phyloP scores from a whole-genome alignment of 2,329 filamentous ascomycete species.

The Phoma herbarum region DNA sequence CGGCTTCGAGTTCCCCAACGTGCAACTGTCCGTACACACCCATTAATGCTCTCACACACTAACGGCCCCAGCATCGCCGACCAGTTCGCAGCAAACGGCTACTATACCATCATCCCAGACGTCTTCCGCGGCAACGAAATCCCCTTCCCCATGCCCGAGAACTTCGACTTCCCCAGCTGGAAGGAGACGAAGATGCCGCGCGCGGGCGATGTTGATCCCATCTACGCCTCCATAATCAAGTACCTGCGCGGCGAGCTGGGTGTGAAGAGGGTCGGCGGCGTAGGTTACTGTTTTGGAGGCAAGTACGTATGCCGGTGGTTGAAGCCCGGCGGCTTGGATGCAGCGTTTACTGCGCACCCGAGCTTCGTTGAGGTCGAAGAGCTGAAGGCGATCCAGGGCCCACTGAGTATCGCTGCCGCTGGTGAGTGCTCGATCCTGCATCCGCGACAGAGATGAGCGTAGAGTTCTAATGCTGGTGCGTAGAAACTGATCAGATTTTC shows the following conservation, averaged over 20 bases:
- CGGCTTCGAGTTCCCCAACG: slow-evolving; percentile 63
- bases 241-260: slow-evolving; percentile 63
- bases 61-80: slow-evolving; percentile 66
- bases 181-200: slow-evolving; percentile 53
- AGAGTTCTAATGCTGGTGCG: too few species aligned
- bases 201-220: slow-evolving; percentile 59
- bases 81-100: slow-evolving; percentile 77
- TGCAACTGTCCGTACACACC: slow-evolving; percentile 50
- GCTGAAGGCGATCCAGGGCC: slow-evolving; percentile 64
- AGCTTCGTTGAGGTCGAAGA: slow-evolving; percentile 74
- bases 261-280: slow-evolving; percentile 67
- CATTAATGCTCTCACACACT: not conserved
- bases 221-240: slow-evolving; percentile 64
- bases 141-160: slow-evolving; percentile 60
- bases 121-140: slow-evolving; percentile 73
- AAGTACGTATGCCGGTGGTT: slow-evolving; percentile 71
- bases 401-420: slow-evolving; percentile 70
- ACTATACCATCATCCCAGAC: slow-evolving; percentile 74
- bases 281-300: slow-evolving; percentile 78
- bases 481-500: slow-evolving; percentile 69
- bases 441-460: not conserved
- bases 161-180: slow-evolving; percentile 62
- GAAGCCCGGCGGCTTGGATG: slow-evolving; percentile 69
- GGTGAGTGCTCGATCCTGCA: slow-evolving; percentile 4
- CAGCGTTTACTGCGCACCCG: slow-evolving; percentile 78